Evolutionary conservation across 768 basidiomycete genomes (phyloP).

Genomic region (Tricholoma bakamatsutake): DNA sequence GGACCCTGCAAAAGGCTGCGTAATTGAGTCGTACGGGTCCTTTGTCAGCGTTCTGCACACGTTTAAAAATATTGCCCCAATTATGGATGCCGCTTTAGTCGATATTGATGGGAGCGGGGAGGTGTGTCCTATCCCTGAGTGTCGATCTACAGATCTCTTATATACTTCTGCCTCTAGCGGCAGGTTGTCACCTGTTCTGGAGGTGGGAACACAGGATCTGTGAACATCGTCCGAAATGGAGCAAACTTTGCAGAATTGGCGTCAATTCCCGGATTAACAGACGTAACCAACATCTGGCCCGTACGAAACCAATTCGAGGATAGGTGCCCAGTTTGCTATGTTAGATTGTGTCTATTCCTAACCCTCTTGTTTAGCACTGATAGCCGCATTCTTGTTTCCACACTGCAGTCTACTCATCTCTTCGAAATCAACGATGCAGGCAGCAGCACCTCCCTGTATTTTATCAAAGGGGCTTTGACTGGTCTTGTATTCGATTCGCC

Average conservation of each 20-base stretch:
- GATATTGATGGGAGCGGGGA: slow-evolving; percentile 69
- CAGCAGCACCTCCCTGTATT: slow-evolving; percentile 35
- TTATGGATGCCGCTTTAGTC: slow-evolving; percentile 72
- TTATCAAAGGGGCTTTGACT: slow-evolving; percentile 25
- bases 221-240: slow-evolving; percentile 76
- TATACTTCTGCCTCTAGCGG: slow-evolving; percentile 33
- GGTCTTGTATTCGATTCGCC: slow-evolving; percentile 44
- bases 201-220: slow-evolving; percentile 64
- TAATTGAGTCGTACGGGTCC: slow-evolving; percentile 48
- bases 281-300: slow-evolving; percentile 60
- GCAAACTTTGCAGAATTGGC: slow-evolving; percentile 72
- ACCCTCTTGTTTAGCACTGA: slow-evolving; percentile 34
- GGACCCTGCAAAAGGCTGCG: slow-evolving; percentile 31
- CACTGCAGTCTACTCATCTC: slow-evolving; percentile 46
- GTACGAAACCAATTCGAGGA: slow-evolving; percentile 42
- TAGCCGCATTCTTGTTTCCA: slow-evolving; percentile 56
- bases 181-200: slow-evolving; percentile 87
- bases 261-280: slow-evolving; percentile 46
- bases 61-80: slow-evolving; percentile 78
- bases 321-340: slow-evolving; percentile 30
- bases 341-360: slow-evolving; percentile 5
- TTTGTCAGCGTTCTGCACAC: slow-evolving; percentile 57
- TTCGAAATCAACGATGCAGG: slow-evolving; percentile 42
- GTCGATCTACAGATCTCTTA: not conserved
- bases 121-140: slow-evolving; percentile 31